Base-by-base conservation (phyloP, 441 rosid genomes). In the Isatis lusitanica region DNA sequence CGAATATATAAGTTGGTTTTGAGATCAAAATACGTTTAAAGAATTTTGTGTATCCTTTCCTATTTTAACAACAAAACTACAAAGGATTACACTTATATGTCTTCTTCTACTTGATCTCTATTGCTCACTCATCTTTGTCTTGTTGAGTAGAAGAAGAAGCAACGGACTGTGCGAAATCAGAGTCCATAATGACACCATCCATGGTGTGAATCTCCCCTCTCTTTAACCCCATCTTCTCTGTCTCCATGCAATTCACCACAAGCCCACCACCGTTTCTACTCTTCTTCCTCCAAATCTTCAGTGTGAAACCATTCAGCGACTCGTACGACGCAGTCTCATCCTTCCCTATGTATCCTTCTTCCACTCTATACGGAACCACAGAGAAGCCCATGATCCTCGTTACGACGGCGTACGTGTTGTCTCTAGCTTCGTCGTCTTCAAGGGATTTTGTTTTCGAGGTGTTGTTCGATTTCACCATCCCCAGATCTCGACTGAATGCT, bases 151-250 rank as follows among this genome's bases (percentile, higher is more conserved):
- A 83, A 74, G 82, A 85, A 77, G 86, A 80, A 66, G 68, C 78
- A 52, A 87, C 77, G 0, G 97, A 84, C 12, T 82, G 90, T 55
- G 88, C 84, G 43, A 89, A 91, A 51, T 86, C 91, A 18, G 89
- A 83, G 78, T 89, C 94, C 97, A 89, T 87, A 10, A 89, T 18
- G 1, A 83, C 89, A 30, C 92, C 94, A 81, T 89, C 85, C 87
- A 88, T 87, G 3, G 76, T 7, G 42, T 89, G 91, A 17, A 78
- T 78, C 79, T 84, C 80, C 75, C 82, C 79, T 77, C 75, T 82
- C 81, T 33, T 73, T 48, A 84, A 36, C 40, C 88, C 88, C 55
- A 87, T 59, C 57, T 70, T 80, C 78, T 82, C 84, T 0, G 91
- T 83, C 68, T 68, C 78, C 4, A 87, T 73, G 26, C 86, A 79